Evolutionary conservation across 1,139 yeast species (phyloP), one percentile per base, ranked within the genome.

Genomic region (Candida buenavistaensis): DNA sequence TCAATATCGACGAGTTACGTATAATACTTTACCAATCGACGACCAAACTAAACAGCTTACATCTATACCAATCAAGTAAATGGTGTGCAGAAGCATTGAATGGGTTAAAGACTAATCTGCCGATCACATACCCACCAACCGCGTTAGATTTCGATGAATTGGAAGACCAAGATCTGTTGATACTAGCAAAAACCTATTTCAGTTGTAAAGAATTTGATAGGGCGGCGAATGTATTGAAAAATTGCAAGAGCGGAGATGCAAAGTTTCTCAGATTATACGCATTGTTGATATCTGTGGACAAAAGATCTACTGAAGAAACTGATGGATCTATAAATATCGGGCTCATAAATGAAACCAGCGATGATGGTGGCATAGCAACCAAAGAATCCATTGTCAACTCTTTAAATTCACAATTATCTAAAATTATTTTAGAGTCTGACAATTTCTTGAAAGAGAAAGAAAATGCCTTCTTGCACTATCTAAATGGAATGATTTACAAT

Each of bases 141-240:
- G 16, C 32, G 10, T 24, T 44, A 10, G 46, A 39, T 11, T 36
- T 40, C 8, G 50, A 63, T 10, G 83, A 78, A 26, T 31, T 43
- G 3, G 40, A 44, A 11, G 57, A 51, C 23, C 54, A 57, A 27
- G 62, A 62, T 23, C 58, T 59, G 41, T 58, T 80, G 26, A 49
- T 78, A 9, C 62, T 88, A 19, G 97, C 95, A 0, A 78, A 80
- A 39, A 57, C 87, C 0, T 82, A 85, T 50, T 88, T 92, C 63
- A 83, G 80, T 50, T 80, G 90, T 51, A 82, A 85, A 48, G 98
- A 92, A 55, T 90, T 82, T 52, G 94, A 83, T 40, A 63, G 98
- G 22, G 86, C 94, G 40, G 79, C 86, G 2, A 66, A 71, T 46
- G 70, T 71, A 13, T 62, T 90, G 40, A 68, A 67, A 37, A 69